Evolutionary conservation across 1,139 yeast species (phyloP).

Genomic region (Debaryomyces fabryi): DNA sequence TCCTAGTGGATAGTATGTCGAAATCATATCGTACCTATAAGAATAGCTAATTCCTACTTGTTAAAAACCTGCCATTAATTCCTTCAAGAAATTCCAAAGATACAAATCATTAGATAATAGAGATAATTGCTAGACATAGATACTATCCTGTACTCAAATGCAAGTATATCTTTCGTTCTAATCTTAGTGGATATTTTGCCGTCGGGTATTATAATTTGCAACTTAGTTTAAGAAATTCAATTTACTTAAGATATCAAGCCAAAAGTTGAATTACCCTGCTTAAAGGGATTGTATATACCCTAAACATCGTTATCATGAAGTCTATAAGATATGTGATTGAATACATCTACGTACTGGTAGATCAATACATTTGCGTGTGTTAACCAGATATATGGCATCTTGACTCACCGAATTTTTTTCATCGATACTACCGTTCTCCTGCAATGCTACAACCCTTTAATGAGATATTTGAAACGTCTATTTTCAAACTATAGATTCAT

Average conservation of each 20-base stretch:
- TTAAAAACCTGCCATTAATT: background rate
- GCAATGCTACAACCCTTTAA: constrained; percentile 8
- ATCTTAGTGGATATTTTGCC: too few relatives aligned
- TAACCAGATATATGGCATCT: constrained; percentile 1
- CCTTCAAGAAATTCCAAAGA: background rate
- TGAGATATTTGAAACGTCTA: constrained; percentile 18
- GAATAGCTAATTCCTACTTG: background rate
- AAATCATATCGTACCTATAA: background rate
- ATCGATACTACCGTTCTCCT: background rate
- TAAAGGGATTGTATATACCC: too few relatives aligned
- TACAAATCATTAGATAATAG: too few relatives aligned
- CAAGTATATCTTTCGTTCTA: too few relatives aligned
- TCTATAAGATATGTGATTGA: background rate
- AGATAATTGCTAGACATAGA: too few relatives aligned
- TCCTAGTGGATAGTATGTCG: background rate
- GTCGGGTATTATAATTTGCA: too few relatives aligned
- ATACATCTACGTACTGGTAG: background rate
- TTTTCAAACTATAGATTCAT: constrained; percentile 14
- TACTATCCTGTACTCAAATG: too few relatives aligned
- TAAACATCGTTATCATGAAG: background rate
- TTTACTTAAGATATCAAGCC: too few relatives aligned
- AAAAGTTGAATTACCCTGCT: too few relatives aligned
- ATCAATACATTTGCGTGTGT: background rate
- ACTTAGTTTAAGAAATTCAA: too few relatives aligned
- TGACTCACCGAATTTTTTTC: constrained; percentile 7